phyloP scores from a whole-genome alignment of 2,329 filamentous ascomycete species.

The Microdochium nivale region DNA sequence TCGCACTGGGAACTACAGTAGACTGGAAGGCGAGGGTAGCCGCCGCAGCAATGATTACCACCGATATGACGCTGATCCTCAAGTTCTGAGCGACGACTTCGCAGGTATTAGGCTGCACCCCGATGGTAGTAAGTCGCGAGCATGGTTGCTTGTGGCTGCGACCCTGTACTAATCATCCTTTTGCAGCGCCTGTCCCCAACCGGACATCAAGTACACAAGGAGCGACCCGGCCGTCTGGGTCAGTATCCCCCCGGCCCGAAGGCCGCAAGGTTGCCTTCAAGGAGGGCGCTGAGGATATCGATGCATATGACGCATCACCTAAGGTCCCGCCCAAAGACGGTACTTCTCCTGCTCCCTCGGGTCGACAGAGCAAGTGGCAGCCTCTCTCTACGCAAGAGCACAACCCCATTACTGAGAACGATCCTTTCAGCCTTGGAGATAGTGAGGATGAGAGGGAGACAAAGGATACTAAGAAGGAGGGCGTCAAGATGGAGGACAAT shows the following conservation, averaged over 20 bases:
- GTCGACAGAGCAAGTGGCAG: slow-evolving; percentile 92
- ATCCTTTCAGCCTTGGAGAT: slow-evolving; percentile 93
- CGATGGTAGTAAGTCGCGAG: slow-evolving; percentile 47
- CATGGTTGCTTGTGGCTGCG: background rate
- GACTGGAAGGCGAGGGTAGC: slow-evolving; percentile 52
- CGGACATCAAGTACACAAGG: slow-evolving; percentile 61
- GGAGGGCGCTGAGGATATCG: slow-evolving; percentile 68
- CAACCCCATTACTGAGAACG: slow-evolving; percentile 77
- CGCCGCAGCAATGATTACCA: slow-evolving; percentile 80
- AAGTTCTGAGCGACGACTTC: slow-evolving; percentile 86
- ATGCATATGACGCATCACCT: slow-evolving; percentile 62
- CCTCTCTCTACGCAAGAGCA: slow-evolving; percentile 81
- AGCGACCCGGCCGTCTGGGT: slow-evolving; percentile 58
- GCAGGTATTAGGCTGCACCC: slow-evolving; percentile 55
- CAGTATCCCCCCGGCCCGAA: slow-evolving; percentile 41
- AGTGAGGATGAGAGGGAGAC: slow-evolving; percentile 84
- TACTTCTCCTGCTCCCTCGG: slow-evolving; percentile 30
- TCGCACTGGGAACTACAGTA: slow-evolving; percentile 7
- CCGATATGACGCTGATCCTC: slow-evolving; percentile 89
- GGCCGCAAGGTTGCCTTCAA: slow-evolving; percentile 49
- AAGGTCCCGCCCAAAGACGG: slow-evolving; percentile 43
- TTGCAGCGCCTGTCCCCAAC: background rate
- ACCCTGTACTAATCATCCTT: slow-evolving; percentile 31
- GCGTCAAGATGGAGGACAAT: slow-evolving; percentile 42
- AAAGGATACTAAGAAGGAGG: slow-evolving; percentile 42